Base-by-base conservation (phyloP, 2,329 filamentous ascomycete species). In the Cordyceps fumosorosea region DNA sequence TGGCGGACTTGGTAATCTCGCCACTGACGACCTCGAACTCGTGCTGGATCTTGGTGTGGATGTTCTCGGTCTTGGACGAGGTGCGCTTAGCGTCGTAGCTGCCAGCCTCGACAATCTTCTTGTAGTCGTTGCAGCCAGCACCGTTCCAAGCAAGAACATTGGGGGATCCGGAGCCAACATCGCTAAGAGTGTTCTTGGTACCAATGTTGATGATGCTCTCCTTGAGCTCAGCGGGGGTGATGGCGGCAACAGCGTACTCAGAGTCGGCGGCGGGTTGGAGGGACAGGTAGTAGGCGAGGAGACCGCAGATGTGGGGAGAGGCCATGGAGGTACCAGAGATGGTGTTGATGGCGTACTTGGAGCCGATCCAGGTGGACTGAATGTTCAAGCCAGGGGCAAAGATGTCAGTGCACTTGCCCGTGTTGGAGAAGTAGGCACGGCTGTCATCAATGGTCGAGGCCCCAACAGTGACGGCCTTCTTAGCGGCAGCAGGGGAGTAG, bases 361-460 rank as follows among this genome's bases (percentile, higher is more conserved):
- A 93, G 75, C 96, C 95, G 71, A 96, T 96, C 95, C 95, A 99
- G 76, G 95, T 98, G 67, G 95, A 99, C 71, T 91, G 86, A 72
- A 99, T 96, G 88, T 92, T 96, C 72, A 97, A 84, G 73, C 95
- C 95, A 65, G 95, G 95, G 66, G 93, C 95, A 73, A 99, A 99
- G 84, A 99, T 96, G 79, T 99, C 95, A 76, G 93, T 96, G 86
- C 95, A 99, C 84, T 93, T 95, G 77, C 95, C 95, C 78, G 88
- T 98, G 90, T 99, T 99, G 86, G 96, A 99, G 88, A 99, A 99
- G 86, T 98, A 99, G 67, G 95, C 95, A 79, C 95, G 93, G 83
- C 91, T 91, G 75, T 99, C 95, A 72, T 89, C 86, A 64, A 99
- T 86, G 69, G 91, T 95, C 52, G 92, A 96, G 68, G 95, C 95